These are phyloP conservation scores for Pyrenophora seminiperda DNA, from an alignment of 2,329 filamentous ascomycete genomes.

Conservation along the genomic window DNA sequence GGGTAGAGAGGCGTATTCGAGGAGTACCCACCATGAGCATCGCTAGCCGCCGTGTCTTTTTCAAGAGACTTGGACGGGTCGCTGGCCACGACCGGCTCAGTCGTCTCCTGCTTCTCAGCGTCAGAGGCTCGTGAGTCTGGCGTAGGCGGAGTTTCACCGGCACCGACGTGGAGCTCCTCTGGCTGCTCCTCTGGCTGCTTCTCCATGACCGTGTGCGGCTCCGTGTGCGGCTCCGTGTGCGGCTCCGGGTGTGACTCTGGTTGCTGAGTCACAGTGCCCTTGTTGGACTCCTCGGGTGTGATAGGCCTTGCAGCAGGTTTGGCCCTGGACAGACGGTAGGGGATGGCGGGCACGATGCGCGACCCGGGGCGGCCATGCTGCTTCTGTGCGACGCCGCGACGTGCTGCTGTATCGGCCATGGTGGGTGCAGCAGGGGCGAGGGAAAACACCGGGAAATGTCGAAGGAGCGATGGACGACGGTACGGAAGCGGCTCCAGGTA, in stretches of 20 bases:
- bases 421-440: neutral
- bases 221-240: conserved; percentile 18
- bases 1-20: neutral
- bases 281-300: conserved; percentile 35
- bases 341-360: conserved; percentile 48
- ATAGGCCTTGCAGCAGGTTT: conserved; percentile 32
- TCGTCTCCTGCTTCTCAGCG: conserved; percentile 15
- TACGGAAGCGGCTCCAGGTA: conserved; percentile 50
- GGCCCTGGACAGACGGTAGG: conserved; percentile 41
- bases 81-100: conserved; percentile 16
- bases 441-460: neutral
- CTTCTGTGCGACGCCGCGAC: conserved; percentile 28
- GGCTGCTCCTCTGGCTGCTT: conserved; percentile 18
- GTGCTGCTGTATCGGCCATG: conserved; percentile 33
- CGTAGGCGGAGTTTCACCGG: conserved; percentile 30
- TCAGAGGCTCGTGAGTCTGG: conserved; percentile 36
- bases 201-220: conserved; percentile 20
- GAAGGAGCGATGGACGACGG: conserved; percentile 3
- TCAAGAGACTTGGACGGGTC: conserved; percentile 22
- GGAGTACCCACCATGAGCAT: conserved; percentile 29
- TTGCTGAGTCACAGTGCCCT: conserved; percentile 22
- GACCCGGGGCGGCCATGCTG: conserved; percentile 32
- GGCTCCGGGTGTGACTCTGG: conserved; percentile 17
- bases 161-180: conserved; percentile 17
- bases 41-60: conserved; percentile 19